A percentile compares a stretch with the other conserved stretches of the same genome.
Evolutionary conservation across 2,329 filamentous ascomycete genomes (phyloP).

Genomic region (Cladosporium phlei): DNA sequence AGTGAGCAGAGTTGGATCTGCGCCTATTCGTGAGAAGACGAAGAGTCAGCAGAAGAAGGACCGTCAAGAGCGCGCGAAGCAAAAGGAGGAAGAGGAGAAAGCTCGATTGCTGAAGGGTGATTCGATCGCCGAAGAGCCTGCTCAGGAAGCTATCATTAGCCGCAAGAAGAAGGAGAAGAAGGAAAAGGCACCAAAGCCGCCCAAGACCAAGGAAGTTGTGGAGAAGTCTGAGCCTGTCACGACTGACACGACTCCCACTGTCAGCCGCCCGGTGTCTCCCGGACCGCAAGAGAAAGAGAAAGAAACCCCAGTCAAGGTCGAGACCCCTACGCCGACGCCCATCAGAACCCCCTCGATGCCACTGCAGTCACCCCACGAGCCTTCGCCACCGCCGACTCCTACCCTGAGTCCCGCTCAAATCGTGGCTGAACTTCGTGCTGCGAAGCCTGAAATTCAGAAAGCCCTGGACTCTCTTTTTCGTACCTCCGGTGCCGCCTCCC

Average conservation of each 20-base stretch:
- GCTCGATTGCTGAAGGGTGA: constrained; percentile 19
- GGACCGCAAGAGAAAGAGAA: constrained; percentile 17
- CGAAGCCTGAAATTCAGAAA: constrained; percentile 29
- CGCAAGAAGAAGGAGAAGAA: constrained; percentile 85
- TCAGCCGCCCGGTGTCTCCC: constrained; percentile 28
- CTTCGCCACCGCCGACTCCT: constrained; percentile 30
- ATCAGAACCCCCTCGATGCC: constrained; percentile 8
- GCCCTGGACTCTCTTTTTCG: constrained; percentile 33
- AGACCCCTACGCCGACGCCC: constrained; percentile 15
- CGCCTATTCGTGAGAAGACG: constrained; percentile 63
- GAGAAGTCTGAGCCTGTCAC: constrained; percentile 20
- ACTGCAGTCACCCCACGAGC: constrained; percentile 26
- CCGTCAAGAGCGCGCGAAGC: constrained; percentile 37
- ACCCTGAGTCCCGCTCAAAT: constrained; percentile 30
- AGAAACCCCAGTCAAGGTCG: not conserved
- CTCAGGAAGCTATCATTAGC: constrained; percentile 66
- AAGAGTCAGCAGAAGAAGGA: constrained; percentile 78
- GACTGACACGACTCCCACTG: constrained; percentile 25
- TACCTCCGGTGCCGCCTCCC: constrained; percentile 24
- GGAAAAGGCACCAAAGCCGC: constrained; percentile 30
- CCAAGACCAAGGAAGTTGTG: constrained; percentile 26
- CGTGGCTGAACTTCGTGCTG: constrained; percentile 29
- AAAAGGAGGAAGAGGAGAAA: constrained; percentile 48
- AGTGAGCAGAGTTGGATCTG: constrained; percentile 57
- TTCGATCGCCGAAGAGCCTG: constrained; percentile 44